phyloP scores from a whole-genome alignment of 495 filamentous ascomycete species.

The Neurospora tetrasperma region DNA sequence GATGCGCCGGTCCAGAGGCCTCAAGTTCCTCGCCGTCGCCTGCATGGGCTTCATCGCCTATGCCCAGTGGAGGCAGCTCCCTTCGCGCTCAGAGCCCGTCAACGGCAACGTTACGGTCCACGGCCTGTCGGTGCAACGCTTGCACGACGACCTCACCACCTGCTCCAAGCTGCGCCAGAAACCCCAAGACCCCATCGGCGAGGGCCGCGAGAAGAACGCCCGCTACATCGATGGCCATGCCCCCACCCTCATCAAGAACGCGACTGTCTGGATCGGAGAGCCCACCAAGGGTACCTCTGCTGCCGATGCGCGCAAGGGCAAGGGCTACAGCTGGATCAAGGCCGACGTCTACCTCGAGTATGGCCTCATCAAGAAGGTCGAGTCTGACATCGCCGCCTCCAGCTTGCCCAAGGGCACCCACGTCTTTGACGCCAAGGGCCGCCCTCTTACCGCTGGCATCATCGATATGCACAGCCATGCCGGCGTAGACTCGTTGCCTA shows the following conservation, averaged over 20 bases:
- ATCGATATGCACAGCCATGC: constrained; percentile 61
- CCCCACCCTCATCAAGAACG: constrained; percentile 42
- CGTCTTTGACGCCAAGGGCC: constrained; percentile 43
- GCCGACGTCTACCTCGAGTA: constrained; percentile 40
- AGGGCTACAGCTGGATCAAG: constrained; percentile 32
- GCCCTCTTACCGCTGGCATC: constrained; percentile 51
- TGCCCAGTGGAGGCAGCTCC: constrained; percentile 38
- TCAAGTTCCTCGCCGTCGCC: constrained; percentile 25
- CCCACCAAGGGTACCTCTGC: constrained; percentile 29
- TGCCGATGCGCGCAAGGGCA: constrained; percentile 36
- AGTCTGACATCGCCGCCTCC: constrained; percentile 20
- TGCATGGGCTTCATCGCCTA: constrained; percentile 36
- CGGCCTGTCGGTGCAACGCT: constrained; percentile 27
- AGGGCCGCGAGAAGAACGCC: constrained; percentile 36
- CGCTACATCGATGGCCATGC: constrained; percentile 36
- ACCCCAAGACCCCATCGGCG: constrained; percentile 33
- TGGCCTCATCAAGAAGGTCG: constrained; percentile 37
- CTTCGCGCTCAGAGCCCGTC: constrained; percentile 1
- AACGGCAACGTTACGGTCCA: constrained; percentile 10
- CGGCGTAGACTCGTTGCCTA: constrained; percentile 33
- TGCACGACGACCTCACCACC: constrained; percentile 28
- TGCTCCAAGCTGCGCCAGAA: constrained; percentile 31
- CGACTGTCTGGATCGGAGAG: constrained; percentile 44
- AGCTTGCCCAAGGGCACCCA: constrained; percentile 25
- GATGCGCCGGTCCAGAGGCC: constrained; percentile 24